phyloP scores from a whole-genome alignment of 352 stramenopile genomes.

The Thraustochytrium sp. region DNA sequence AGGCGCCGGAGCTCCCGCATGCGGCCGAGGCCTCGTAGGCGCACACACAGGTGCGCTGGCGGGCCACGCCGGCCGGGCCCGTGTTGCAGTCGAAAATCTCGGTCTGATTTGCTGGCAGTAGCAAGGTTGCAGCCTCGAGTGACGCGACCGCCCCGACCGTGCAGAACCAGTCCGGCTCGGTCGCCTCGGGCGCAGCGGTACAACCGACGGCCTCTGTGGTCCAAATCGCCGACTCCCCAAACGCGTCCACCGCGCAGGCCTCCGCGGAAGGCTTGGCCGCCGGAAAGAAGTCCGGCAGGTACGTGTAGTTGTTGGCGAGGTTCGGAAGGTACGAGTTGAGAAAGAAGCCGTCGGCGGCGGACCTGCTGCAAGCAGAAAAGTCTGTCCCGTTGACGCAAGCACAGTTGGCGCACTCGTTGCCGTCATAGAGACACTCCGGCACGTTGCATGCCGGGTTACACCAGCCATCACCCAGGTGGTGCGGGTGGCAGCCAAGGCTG shows the following conservation, averaged over 20 bases:
- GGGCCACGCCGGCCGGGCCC: background rate
- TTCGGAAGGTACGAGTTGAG: background rate
- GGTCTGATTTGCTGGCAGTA: background rate
- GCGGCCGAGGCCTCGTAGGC: background rate
- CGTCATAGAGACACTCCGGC: constrained; percentile 30
- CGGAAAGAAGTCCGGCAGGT: background rate
- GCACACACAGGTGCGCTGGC: background rate
- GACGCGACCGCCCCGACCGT: background rate
- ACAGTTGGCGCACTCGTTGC: constrained; percentile 26
- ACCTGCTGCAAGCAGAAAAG: background rate
- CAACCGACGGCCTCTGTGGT: no score
- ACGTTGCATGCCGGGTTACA: constrained; percentile 41
- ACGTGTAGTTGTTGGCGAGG: background rate
- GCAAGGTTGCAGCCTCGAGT: background rate
- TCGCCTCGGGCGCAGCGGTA: background rate
- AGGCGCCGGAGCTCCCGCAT: background rate
- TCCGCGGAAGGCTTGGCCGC: background rate
- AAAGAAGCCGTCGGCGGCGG: background rate
- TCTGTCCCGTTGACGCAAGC: background rate
- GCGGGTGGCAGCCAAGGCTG: background rate
- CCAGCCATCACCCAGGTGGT: constrained; percentile 5
- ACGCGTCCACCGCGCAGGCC: background rate
- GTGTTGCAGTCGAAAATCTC: background rate
- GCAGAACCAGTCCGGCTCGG: background rate
- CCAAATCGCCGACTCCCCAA: background rate